A percentile compares a stretch with the other conserved stretches of the same genome.
phyloP scores from a whole-genome alignment of 2,329 filamentous ascomycete genomes.

The Leptographium flavum region DNA sequence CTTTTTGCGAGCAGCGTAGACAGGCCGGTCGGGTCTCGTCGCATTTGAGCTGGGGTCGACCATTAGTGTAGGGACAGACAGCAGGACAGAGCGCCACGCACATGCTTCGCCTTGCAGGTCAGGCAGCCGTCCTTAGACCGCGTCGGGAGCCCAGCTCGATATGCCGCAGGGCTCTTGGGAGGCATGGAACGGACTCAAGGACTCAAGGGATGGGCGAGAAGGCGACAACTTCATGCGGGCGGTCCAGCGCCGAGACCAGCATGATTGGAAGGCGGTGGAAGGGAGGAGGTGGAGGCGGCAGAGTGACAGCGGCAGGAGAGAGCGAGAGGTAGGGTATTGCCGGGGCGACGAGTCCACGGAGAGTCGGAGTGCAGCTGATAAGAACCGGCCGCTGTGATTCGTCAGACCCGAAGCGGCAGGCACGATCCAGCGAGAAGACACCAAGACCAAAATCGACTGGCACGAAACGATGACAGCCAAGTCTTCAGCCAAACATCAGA shows the following conservation, averaged over 20 bases:
- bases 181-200: constrained; percentile 1
- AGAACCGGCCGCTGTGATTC: not conserved
- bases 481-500: no score
- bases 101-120: constrained; percentile 7
- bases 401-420: no score
- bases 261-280: not conserved
- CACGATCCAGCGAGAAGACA: no score
- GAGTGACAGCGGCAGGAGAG: no score
- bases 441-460: no score
- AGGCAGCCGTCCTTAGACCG: constrained; percentile 5
- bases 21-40: constrained; percentile 17
- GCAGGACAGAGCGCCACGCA: not conserved
- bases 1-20: constrained; percentile 14
- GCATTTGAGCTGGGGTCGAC: constrained; percentile 18
- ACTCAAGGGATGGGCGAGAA: not conserved
- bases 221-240: not conserved
- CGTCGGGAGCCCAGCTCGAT: constrained; percentile 6
- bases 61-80: no score
- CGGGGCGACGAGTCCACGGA: no score
- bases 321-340: no score
- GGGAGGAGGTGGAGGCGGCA: no score
- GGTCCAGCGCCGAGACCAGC: not conserved
- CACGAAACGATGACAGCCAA: no score
- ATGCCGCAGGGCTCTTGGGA: constrained; percentile 1
- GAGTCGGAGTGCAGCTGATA: no score